Evolutionary conservation across 2,329 filamentous ascomycete species (phyloP).

Genomic region (Fusarium acutatum): DNA sequence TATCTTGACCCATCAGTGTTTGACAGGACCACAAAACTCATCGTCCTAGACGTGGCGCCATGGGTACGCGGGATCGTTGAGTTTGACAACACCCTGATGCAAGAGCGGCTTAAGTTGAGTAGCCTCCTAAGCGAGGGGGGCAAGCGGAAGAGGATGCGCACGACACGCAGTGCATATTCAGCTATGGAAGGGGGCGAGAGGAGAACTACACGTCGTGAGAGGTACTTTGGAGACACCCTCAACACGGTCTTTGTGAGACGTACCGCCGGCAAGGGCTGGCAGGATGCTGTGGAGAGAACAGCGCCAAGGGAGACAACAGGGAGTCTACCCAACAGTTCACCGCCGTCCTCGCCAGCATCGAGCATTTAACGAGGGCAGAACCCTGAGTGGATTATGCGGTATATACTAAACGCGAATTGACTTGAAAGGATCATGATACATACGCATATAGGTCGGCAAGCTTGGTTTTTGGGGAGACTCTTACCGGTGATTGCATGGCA

Average conservation of each 20-base stretch:
- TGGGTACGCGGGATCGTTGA: slow-evolving; percentile 88
- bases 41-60: slow-evolving; percentile 83
- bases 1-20: slow-evolving; percentile 76
- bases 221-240: slow-evolving; percentile 73
- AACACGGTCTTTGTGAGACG: slow-evolving; percentile 69
- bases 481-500: slow-evolving; percentile 2
- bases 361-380: background rate
- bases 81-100: slow-evolving; percentile 76
- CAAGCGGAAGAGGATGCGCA: slow-evolving; percentile 64
- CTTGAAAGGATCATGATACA: background rate
- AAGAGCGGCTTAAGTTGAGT: slow-evolving; percentile 70
- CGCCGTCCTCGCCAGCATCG: slow-evolving; percentile 22
- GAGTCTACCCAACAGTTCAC: slow-evolving; percentile 22
- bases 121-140: slow-evolving; percentile 69
- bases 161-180: slow-evolving; percentile 77
- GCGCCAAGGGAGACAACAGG: slow-evolving; percentile 21
- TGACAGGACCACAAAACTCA: slow-evolving; percentile 72
- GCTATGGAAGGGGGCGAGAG: slow-evolving; percentile 80
- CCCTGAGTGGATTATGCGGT: background rate
- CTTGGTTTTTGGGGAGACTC: slow-evolving; percentile 17
- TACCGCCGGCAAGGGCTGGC: slow-evolving; percentile 64
- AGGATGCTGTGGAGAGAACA: slow-evolving; percentile 35
- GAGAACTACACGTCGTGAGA: slow-evolving; percentile 71
- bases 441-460: background rate
- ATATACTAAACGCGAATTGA: slow-evolving; percentile 3